These are phyloP conservation scores for Hydnomerulius pinastri DNA, from an alignment of 768 basidiomycete species.

Conservation along the genomic window DNA sequence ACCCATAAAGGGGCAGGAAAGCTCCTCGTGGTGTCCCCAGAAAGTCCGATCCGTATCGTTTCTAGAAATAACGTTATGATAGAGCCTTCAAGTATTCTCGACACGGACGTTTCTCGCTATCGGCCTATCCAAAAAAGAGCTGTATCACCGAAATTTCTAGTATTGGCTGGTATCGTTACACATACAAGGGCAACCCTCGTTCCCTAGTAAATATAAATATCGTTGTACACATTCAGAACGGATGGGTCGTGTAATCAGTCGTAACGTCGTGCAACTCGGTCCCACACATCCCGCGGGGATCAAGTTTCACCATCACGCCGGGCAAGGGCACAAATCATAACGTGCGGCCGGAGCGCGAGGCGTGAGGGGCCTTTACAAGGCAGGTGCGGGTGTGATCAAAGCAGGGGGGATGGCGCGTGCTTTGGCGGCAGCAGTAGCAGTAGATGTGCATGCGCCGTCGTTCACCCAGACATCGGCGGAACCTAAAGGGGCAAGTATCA, in stretches of 20 bases:
- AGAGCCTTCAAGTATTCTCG: not conserved
- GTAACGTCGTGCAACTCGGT: no score
- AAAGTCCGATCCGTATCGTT: not conserved
- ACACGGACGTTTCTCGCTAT: not conserved
- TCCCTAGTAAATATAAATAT: not conserved
- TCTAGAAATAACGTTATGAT: not conserved
- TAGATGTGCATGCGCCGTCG: slow-evolving; percentile 55
- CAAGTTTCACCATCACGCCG: no score
- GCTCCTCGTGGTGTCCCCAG: no score
- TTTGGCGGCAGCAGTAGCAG: not conserved
- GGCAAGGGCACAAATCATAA: no score
- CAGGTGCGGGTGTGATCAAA: slow-evolving; percentile 3
- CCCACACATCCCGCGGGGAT: no score
- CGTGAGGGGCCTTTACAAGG: not conserved
- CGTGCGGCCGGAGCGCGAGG: not conserved
- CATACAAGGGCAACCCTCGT: not conserved
- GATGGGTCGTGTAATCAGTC: no score
- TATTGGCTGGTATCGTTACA: not conserved
- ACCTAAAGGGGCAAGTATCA: slow-evolving; percentile 30
- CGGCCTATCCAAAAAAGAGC: not conserved
- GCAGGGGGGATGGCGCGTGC: not conserved
- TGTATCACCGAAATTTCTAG: not conserved
- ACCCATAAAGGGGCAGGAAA: no score
- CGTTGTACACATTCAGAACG: no score
- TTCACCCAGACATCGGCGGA: slow-evolving; percentile 57